These are phyloP conservation scores for Talaromyces atroroseus DNA, from an alignment of 2,329 filamentous ascomycete species.

Conservation along the genomic window DNA sequence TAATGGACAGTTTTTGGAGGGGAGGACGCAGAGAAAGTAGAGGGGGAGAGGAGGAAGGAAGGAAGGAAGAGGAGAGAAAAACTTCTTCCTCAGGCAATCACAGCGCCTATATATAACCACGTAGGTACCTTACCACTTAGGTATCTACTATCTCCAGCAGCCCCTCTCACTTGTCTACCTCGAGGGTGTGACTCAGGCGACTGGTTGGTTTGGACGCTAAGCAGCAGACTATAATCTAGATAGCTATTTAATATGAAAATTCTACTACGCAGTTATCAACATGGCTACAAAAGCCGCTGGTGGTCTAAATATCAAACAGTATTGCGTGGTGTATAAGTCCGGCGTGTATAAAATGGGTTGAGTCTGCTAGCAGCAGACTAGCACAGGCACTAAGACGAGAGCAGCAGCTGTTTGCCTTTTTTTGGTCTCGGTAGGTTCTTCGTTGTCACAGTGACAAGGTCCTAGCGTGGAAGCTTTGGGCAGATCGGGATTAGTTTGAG, in stretches of 20 bases:
- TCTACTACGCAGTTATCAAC: too few relatives aligned
- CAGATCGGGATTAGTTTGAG: not conserved
- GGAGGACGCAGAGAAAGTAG: not conserved
- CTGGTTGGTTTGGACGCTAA: not conserved
- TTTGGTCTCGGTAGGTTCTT: not conserved
- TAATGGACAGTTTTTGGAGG: not conserved
- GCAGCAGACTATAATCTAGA: not conserved
- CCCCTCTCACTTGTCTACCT: not conserved
- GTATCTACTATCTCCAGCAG: not conserved
- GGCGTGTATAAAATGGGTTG: not conserved
- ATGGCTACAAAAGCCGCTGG: not conserved
- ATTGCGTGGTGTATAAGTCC: not conserved
- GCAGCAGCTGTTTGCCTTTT: not conserved
- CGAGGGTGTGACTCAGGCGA: not conserved
- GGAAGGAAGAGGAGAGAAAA: constrained; percentile 3
- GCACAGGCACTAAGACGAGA: not conserved
- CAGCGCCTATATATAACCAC: not conserved
- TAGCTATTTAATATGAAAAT: not conserved
- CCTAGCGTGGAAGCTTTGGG: constrained; percentile 11
- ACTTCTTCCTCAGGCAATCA: constrained; percentile 11
- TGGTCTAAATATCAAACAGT: not conserved
- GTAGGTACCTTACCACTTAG: not conserved
- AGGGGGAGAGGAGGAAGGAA: not conserved
- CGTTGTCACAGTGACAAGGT: constrained; percentile 15
- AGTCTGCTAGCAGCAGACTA: not conserved